These are phyloP conservation scores for Papilionanthe hybrid DNA, from an alignment of 116 monocot genomes.

Conservation along the genomic window DNA sequence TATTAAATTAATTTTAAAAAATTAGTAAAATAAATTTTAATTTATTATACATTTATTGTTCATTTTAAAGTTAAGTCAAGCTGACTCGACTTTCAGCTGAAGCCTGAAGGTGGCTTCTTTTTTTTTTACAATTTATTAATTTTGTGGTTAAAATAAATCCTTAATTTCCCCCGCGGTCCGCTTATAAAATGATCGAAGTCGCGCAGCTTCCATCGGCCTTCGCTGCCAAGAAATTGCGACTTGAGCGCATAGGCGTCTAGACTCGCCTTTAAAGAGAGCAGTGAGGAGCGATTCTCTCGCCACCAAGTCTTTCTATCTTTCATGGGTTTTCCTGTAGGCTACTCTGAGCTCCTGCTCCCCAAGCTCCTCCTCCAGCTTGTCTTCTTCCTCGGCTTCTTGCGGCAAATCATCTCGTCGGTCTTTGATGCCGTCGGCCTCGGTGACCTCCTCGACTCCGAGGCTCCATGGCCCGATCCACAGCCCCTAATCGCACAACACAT, in stretches of 20 bases:
- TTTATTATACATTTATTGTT: too few relatives aligned
- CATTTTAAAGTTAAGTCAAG: too few relatives aligned
- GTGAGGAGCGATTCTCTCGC: neutral
- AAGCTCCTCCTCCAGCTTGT: slow-evolving; percentile 22
- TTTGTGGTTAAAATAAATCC: too few relatives aligned
- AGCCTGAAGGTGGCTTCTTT: too few relatives aligned
- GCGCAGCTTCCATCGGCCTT: neutral
- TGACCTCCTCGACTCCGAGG: slow-evolving; percentile 31
- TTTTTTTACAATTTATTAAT: too few relatives aligned
- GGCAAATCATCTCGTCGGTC: slow-evolving; percentile 16
- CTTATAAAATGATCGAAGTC: neutral
- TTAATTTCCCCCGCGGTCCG: neutral
- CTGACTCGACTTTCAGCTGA: too few relatives aligned
- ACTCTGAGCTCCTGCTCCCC: slow-evolving; percentile 26
- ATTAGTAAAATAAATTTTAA: too few relatives aligned
- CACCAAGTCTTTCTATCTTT: neutral
- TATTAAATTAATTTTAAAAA: too few relatives aligned
- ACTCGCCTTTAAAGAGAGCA: neutral
- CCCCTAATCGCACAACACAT: neutral
- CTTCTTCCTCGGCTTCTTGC: slow-evolving; percentile 18
- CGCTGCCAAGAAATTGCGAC: neutral
- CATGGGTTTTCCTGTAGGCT: slow-evolving; percentile 27
- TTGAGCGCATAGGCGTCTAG: neutral
- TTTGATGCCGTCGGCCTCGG: slow-evolving; percentile 21
- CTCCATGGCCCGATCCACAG: slow-evolving; percentile 3